Conservation (phyloP, 176 grass and related monocot genomes). For the Avena eriantha region DNA sequence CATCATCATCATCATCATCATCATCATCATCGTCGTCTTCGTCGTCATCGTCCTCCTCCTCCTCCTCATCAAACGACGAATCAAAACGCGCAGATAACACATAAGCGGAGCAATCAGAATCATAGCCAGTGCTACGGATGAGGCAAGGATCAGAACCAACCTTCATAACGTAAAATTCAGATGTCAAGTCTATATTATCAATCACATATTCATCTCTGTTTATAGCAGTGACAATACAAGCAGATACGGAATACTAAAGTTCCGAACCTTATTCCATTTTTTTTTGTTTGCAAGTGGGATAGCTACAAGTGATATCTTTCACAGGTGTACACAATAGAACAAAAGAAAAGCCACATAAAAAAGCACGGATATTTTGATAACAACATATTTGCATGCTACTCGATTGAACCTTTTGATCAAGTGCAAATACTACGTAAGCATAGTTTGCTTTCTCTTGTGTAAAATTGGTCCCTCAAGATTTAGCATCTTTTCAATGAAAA, state of each 20-base stretch:
- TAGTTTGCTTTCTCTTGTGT: background rate
- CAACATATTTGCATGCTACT: background rate
- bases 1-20: background rate
- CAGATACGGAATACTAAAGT: background rate
- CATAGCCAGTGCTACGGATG: background rate
- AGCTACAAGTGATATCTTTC: background rate
- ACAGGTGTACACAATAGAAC: background rate
- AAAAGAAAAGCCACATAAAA: background rate
- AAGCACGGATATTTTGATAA: background rate
- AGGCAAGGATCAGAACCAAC: background rate
- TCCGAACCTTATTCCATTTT: background rate
- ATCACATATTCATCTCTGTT: background rate
- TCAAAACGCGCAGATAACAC: conserved; percentile 23
- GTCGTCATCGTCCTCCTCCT: background rate
- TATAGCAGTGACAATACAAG: background rate
- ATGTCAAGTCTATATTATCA: background rate
- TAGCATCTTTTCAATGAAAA: conserved; percentile 16
- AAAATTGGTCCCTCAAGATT: background rate
- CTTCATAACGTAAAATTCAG: conserved; percentile 2
- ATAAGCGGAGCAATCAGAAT: background rate
- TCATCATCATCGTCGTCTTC: background rate
- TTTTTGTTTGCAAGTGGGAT: background rate
- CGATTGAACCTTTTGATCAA: background rate
- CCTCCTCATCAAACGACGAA: conserved; percentile 33
- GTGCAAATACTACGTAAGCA: background rate